Evolutionary conservation across 2,329 filamentous ascomycete genomes (phyloP).

Genomic region (Penicillium sp.): DNA sequence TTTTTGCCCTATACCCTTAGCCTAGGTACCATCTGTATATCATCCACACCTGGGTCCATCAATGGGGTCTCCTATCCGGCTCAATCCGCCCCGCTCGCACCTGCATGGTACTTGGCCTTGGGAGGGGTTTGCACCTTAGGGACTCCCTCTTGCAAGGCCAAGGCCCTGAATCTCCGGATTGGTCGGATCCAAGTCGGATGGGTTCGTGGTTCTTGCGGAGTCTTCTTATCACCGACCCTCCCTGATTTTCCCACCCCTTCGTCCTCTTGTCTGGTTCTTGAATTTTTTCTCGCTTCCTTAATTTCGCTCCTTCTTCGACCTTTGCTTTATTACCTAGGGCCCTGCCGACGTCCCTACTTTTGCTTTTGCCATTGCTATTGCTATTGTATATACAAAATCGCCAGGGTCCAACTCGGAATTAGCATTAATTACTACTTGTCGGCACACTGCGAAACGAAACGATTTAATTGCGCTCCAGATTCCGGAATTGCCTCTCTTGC

Average conservation of each 20-base stretch:
- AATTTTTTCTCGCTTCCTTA: constrained; percentile 5
- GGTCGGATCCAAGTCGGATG: constrained; percentile 13
- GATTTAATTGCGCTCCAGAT: constrained; percentile 2
- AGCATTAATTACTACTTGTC: neutral
- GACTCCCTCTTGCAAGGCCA: neutral
- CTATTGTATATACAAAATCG: constrained; percentile 11
- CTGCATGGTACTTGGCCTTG: neutral
- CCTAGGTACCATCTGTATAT: neutral
- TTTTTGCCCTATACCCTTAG: neutral
- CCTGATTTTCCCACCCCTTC: constrained; percentile 7
- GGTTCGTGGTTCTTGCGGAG: constrained; percentile 15
- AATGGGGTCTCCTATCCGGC: constrained; percentile 23
- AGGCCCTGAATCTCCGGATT: constrained; percentile 20
- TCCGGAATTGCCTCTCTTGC: neutral
- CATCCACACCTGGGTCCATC: constrained; percentile 12
- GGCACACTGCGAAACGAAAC: constrained; percentile 6
- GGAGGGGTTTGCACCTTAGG: neutral
- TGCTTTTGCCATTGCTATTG: neutral
- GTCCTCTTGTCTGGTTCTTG: neutral
- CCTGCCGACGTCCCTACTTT: neutral
- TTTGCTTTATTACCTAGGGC: neutral
- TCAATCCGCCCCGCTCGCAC: constrained; percentile 25
- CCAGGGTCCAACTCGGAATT: neutral
- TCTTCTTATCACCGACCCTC: constrained; percentile 7
- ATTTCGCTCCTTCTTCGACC: constrained; percentile 2